Evolutionary conservation across 2,329 filamentous ascomycete species (phyloP), one percentile per base, ranked within the genome.

Genomic region (Aspergillus novoparasiticus): DNA sequence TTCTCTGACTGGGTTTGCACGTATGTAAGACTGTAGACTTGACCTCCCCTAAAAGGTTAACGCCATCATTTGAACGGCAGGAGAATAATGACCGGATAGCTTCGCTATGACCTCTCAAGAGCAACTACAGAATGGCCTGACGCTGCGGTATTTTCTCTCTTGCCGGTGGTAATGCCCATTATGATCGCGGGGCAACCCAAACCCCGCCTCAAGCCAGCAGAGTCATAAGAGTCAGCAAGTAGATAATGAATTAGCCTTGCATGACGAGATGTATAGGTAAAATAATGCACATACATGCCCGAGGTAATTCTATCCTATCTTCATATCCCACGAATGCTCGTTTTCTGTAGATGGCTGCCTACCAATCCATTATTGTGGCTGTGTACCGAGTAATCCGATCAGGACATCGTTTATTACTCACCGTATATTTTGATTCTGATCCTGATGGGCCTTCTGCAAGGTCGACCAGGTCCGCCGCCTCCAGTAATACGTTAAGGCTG

Each of bases 401-500:
- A 64, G 61, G 61, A 58, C 34, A 55, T 39, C n/a, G 32, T 57
- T 41, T 32, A 56, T 46, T 53, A 54, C 67, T 70, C 68, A 70
- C 68, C 68, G 69, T 69, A 59, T 66, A 61, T 71, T 69, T 41
- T 41, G 53, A 45, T 46, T 55, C 32, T 23, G 30, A 54, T 54
- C 16, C 21, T 54, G 51, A 46, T 32, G 48, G 36, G 58, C 60
- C 60, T 58, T 30, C 67, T 71, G 66, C 67, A 69, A 65, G 64
- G 60, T 58, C 54, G 59, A 64, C 69, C 60, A 66, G 66, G 69
- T 64, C 59, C 32, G 34, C 51, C 50, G 28, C 28, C 12, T 11
- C 16, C n/a, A 12, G 30, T 53, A 30, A 61, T 54, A 58, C 59
- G 59, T 64, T 53, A 64, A 64, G 63, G 60, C 59, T 56, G 60